phyloP scores from a whole-genome alignment of 495 filamentous ascomycete genomes.

The Pseudotulostoma volvatum region DNA sequence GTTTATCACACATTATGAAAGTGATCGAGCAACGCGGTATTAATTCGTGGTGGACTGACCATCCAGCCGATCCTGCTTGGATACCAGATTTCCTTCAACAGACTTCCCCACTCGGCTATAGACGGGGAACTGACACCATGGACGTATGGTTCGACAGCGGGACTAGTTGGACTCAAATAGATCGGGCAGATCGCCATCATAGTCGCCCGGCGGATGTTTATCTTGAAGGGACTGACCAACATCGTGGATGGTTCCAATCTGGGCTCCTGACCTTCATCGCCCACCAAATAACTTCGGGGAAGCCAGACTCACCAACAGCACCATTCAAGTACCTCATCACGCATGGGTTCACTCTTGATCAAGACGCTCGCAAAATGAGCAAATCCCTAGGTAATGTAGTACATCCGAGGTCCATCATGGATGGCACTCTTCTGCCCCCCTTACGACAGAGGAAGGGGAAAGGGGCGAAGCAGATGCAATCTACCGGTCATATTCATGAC shows the following conservation, averaged over 20 bases:
- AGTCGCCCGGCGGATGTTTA: conserved; percentile 64
- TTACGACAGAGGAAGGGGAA: conserved; percentile 38
- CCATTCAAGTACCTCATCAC: conserved; percentile 82
- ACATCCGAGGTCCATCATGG: conserved; percentile 65
- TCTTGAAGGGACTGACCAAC: conserved; percentile 87
- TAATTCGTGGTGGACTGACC: conserved; percentile 88
- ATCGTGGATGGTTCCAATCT: conserved; percentile 99
- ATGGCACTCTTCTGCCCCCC: conserved; percentile 52
- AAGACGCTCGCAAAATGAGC: conserved; percentile 89
- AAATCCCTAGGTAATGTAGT: conserved; percentile 92
- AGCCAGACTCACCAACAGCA: conserved; percentile 20
- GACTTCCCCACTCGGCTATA: conserved; percentile 26
- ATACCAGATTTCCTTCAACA: conserved; percentile 40
- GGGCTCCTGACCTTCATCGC: conserved; percentile 77
- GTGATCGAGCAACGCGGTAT: conserved; percentile 61
- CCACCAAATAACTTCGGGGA: conserved; percentile 31
- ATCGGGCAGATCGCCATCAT: conserved; percentile 18
- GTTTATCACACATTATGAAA: conserved; percentile 69
- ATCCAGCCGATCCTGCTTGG: conserved; percentile 56
- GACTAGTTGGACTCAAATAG: conserved; percentile 68
- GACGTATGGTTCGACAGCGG: conserved; percentile 99
- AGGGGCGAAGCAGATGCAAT: conserved; percentile 28
- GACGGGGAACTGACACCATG: conserved; percentile 90
- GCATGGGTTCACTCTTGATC: conserved; percentile 86
- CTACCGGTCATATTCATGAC: conserved; percentile 33